These are phyloP conservation scores for Thielaviopsis euricoi DNA, from an alignment of 2,329 filamentous ascomycete genomes.

Conservation along the genomic window DNA sequence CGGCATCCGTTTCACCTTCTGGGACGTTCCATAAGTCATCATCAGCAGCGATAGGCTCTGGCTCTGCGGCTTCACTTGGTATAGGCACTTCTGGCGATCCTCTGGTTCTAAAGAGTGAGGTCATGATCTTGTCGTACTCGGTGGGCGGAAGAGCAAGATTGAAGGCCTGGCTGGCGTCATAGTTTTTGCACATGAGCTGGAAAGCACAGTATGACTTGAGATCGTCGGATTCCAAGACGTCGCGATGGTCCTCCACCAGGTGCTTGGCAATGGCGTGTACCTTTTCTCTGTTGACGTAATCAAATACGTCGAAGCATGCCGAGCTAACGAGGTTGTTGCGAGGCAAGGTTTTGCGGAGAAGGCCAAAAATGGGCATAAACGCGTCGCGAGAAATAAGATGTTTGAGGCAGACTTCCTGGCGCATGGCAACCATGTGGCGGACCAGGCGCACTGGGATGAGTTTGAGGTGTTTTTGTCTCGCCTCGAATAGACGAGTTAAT, in stretches of 20 bases:
- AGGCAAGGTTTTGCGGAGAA: slow-evolving; percentile 72
- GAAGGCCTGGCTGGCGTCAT: slow-evolving; percentile 62
- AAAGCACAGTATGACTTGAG: slow-evolving; percentile 51
- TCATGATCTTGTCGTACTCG: slow-evolving; percentile 7
- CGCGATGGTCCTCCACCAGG: slow-evolving; percentile 68
- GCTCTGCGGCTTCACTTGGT: neutral
- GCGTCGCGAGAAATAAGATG: slow-evolving; percentile 69
- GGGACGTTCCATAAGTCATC: slow-evolving; percentile 90
- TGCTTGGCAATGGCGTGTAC: slow-evolving; percentile 70
- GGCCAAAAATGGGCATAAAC: slow-evolving; percentile 69
- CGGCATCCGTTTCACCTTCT: slow-evolving; percentile 36
- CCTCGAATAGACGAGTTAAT: slow-evolving; percentile 66
- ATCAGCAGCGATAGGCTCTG: slow-evolving; percentile 26
- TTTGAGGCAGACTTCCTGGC: slow-evolving; percentile 82
- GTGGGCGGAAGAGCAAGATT: slow-evolving; percentile 18
- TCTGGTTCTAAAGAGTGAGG: slow-evolving; percentile 1
- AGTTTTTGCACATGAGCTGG: slow-evolving; percentile 54
- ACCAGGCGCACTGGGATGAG: slow-evolving; percentile 93
- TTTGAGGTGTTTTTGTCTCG: slow-evolving; percentile 81
- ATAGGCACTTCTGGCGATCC: slow-evolving; percentile 4
- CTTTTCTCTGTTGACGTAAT: slow-evolving; percentile 69
- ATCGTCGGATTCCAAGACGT: slow-evolving; percentile 63
- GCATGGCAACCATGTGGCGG: slow-evolving; percentile 65
- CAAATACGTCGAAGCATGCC: slow-evolving; percentile 84
- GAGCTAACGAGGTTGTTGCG: slow-evolving; percentile 89